Evolutionary conservation across 1,284 basidiomycete species (phyloP), one percentile per base, ranked within the genome.

Genomic region (Apiotrichum laibachii): DNA sequence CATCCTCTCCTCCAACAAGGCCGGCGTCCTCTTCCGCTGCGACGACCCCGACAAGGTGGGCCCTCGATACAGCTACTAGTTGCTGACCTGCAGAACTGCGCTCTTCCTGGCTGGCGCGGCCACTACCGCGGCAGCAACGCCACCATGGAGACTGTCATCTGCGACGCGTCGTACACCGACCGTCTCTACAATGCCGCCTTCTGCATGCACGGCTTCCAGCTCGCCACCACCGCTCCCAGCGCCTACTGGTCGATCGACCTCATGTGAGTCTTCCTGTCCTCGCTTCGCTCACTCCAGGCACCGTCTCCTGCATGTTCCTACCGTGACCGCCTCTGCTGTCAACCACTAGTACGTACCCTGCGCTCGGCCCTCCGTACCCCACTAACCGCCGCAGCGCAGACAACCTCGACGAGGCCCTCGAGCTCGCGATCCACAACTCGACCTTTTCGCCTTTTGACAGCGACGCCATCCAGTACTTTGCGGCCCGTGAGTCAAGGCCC

Each of bases 71-170:
- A 13, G 19, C n/a, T 2, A n/a, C 2, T 2, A 6, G 35, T 43
- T 53, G 33, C 26, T 31, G 26, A 31, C 49, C 46, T 13, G 16
- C 37, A 69, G 65, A 72, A 72, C 64, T 75, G 73, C 54, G 56
- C 60, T 26, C 70, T 72, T 22, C 55, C 63, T 31, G 77, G 72
- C 1, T 80, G 73, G 73, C 61, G 67, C 50, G 79, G 80, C 6
- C 79, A 80, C 67, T 80, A 77, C 76, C 67, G 79, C 47, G 79
- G 79, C 19, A 65, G 72, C 55, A 80, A 80, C 56, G 79, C 72
- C 5, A 79, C 79, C 4, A 46, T 59, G 11, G 80, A 81, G 66
- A 81, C 79, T 2, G 80, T 76, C 64, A 76, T 76, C 59, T 76
- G 73, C 56, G 67, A 70, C 47, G 55, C 63, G 13, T 71, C 69